A percentile compares a stretch with the other conserved stretches of the same genome.
phyloP scores from a whole-genome alignment of 1,284 basidiomycete species.

The Phlebopus sp. region DNA sequence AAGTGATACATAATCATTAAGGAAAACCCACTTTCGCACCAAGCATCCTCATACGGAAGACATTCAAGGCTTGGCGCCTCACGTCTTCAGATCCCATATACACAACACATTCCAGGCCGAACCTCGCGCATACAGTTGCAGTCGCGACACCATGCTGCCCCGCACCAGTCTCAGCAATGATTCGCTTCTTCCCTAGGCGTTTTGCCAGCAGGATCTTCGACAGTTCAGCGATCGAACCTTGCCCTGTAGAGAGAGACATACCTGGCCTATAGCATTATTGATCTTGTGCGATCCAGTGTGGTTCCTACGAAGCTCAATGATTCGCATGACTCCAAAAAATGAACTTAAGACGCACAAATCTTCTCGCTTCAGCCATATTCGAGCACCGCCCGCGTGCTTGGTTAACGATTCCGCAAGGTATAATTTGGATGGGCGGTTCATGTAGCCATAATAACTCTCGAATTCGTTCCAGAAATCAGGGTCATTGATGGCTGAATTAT shows the following conservation, averaged over 20 bases:
- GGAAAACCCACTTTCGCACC: slow-evolving; percentile 71
- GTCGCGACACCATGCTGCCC: slow-evolving; percentile 99
- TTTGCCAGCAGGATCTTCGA: slow-evolving; percentile 84
- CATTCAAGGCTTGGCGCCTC: slow-evolving; percentile 91
- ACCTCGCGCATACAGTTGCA: slow-evolving; percentile 96
- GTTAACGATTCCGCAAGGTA: slow-evolving; percentile 56
- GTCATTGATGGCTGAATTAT: slow-evolving; percentile 83
- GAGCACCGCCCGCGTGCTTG: slow-evolving; percentile 59
- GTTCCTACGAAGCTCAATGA: slow-evolving; percentile 51
- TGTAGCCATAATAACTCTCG: slow-evolving; percentile 82
- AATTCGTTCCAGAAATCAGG: slow-evolving; percentile 95
- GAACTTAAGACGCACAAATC: slow-evolving; percentile 63
- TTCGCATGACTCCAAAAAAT: background rate
- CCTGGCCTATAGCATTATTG: slow-evolving; percentile 90
- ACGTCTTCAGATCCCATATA: slow-evolving; percentile 99
- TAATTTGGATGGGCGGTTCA: slow-evolving; percentile 35
- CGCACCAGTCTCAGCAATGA: slow-evolving; percentile 98
- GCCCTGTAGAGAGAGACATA: background rate
- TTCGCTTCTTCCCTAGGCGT: slow-evolving; percentile 91
- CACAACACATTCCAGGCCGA: slow-evolving; percentile 92
- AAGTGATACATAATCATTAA: background rate
- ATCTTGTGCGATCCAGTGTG: slow-evolving; percentile 98
- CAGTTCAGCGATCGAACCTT: slow-evolving; percentile 6
- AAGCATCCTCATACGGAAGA: slow-evolving; percentile 97
- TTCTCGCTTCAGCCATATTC: slow-evolving; percentile 98